These are phyloP conservation scores for Microdochium bolleyi DNA, from an alignment of 2,329 filamentous ascomycete genomes.

Conservation along the genomic window DNA sequence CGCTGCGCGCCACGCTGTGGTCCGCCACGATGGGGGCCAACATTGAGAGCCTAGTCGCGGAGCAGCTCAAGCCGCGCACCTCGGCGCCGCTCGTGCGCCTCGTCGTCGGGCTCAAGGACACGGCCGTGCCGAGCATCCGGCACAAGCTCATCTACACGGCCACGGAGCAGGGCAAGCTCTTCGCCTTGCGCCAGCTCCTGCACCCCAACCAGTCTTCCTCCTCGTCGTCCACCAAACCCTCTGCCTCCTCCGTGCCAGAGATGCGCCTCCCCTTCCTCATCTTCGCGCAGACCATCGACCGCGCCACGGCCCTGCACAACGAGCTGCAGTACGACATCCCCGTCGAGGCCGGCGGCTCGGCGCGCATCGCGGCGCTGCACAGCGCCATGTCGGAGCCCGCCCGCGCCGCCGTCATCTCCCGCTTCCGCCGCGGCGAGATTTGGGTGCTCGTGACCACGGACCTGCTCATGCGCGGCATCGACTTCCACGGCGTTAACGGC, in stretches of 20 bases:
- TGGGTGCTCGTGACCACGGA: conserved; percentile 98
- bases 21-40: conserved; percentile 96
- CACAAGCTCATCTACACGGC: conserved; percentile 88
- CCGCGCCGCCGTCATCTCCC: conserved; percentile 75
- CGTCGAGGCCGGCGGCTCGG: conserved; percentile 72
- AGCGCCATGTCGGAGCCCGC: conserved; percentile 71
- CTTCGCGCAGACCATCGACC: conserved; percentile 92
- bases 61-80: conserved; percentile 51
- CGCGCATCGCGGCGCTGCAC: conserved; percentile 83
- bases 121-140: conserved; percentile 83
- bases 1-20: conserved; percentile 77
- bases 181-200: conserved; percentile 82
- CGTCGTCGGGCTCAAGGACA: conserved; percentile 94
- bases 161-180: conserved; percentile 86
- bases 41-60: conserved; percentile 70
- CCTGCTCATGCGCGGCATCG: conserved; percentile 81
- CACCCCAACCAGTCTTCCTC: conserved; percentile 57
- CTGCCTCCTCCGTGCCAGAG: conserved; percentile 37
- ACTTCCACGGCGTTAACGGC: conserved; percentile 91
- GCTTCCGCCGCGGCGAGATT: conserved; percentile 84
- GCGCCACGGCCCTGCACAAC: conserved; percentile 77
- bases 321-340: conserved; percentile 95
- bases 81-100: conserved; percentile 62
- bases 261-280: conserved; percentile 86
- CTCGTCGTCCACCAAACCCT: neutral